phyloP scores from a whole-genome alignment of 495 filamentous ascomycete genomes.

The Lophiotrema nucula region DNA sequence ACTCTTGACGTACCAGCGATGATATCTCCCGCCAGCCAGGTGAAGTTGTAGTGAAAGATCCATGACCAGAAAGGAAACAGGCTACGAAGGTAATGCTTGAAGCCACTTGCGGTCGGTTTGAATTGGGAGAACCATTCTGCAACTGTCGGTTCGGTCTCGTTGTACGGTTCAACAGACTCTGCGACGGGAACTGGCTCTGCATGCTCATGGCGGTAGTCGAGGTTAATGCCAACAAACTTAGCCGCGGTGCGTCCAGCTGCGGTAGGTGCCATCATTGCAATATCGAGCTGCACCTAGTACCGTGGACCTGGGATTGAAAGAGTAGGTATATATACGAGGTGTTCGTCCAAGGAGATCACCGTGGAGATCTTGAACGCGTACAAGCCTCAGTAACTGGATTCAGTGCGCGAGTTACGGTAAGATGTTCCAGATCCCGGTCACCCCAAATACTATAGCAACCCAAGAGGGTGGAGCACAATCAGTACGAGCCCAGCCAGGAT shows the following conservation, averaged over 20 bases:
- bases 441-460: background rate
- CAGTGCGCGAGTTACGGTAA: background rate
- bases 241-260: constrained; percentile 12
- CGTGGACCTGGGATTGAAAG: background rate
- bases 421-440: constrained; percentile 3
- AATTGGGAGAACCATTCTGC: constrained; percentile 67
- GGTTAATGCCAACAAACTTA: constrained; percentile 22
- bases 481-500: background rate
- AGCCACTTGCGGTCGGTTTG: constrained; percentile 54
- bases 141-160: constrained; percentile 75
- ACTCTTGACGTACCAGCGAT: constrained; percentile 68
- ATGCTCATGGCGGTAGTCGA: constrained; percentile 29
- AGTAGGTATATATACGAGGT: constrained; percentile 11
- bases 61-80: constrained; percentile 87
- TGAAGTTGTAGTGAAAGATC: constrained; percentile 83
- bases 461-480: background rate
- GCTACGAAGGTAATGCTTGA: constrained; percentile 58
- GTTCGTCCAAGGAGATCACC: background rate
- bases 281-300: constrained; percentile 4
- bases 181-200: constrained; percentile 4
- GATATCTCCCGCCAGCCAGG: constrained; percentile 86
- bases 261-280: constrained; percentile 12
- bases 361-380: background rate
- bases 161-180: constrained; percentile 41
- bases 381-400: constrained; percentile 2